Evolutionary conservation across 495 filamentous ascomycete genomes (phyloP).

Genomic region (Lepraria neglecta): DNA sequence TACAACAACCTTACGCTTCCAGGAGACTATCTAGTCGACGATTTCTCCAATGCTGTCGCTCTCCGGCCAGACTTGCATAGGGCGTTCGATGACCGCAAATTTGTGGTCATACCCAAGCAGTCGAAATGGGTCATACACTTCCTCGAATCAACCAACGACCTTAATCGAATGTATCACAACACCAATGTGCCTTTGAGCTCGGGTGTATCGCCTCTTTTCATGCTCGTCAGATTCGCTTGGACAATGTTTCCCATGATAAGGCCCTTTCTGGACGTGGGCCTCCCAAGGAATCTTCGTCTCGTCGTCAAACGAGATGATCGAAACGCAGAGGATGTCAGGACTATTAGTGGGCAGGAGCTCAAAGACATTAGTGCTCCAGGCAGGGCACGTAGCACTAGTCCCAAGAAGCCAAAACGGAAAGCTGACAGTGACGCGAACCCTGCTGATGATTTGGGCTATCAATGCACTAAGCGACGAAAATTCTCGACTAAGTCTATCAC

Average conservation of each 20-base stretch:
- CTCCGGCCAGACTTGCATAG: conserved; percentile 20
- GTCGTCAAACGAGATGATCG: no score
- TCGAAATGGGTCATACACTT: conserved; percentile 18
- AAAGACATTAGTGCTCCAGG: no score
- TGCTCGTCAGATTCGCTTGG: conserved; percentile 23
- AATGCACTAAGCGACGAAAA: no score
- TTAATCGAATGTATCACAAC: conserved; percentile 20
- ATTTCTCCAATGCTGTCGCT: conserved; percentile 17
- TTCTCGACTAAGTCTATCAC: no score
- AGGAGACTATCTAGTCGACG: conserved; percentile 9
- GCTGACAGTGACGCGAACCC: no score
- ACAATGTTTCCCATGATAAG: conserved; percentile 21
- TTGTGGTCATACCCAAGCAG: conserved; percentile 20
- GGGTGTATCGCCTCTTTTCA: not conserved
- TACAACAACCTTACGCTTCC: conserved; percentile 9
- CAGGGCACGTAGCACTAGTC: no score
- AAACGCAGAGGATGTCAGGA: no score
- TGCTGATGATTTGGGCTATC: no score
- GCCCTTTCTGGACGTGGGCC: conserved; percentile 9
- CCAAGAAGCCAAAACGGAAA: no score
- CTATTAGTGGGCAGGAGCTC: no score
- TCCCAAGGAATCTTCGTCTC: no score
- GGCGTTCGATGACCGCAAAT: conserved; percentile 17
- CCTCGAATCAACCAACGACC: conserved; percentile 10
- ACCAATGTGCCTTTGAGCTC: not conserved